Percentiles rank a stretch among this genome's conserved stretches.
phyloP scores from a whole-genome alignment of 306 rosid genomes.

The Vicia sativa region DNA sequence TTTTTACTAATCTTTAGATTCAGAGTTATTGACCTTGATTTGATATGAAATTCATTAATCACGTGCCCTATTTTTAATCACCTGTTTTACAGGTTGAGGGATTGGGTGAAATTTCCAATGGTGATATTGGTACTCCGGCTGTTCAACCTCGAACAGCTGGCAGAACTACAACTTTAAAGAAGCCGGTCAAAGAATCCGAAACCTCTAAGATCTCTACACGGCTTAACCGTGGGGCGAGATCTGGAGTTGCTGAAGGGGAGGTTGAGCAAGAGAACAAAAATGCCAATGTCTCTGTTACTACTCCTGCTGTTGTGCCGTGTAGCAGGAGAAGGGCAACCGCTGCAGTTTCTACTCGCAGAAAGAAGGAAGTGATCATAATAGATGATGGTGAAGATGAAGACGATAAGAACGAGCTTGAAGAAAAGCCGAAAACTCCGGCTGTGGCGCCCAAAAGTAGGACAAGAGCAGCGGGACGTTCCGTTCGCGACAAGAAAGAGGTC shows the following conservation, averaged over 20 bases:
- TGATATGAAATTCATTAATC: not conserved
- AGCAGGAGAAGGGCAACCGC: conserved; percentile 42
- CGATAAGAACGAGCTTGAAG: conserved; percentile 32
- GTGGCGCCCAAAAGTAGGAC: conserved; percentile 46
- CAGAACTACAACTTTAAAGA: conserved; percentile 57
- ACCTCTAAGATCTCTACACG: conserved; percentile 43
- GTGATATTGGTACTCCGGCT: conserved; percentile 43
- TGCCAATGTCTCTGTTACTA: conserved; percentile 35
- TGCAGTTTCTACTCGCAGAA: conserved; percentile 42
- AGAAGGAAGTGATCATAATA: conserved; percentile 38
- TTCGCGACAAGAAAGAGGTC: conserved; percentile 39
- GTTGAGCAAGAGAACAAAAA: conserved; percentile 50
- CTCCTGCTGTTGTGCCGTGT: conserved; percentile 40
- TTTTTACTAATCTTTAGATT: too few relatives aligned
- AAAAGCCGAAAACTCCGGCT: conserved; percentile 54
- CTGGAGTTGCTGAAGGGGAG: conserved; percentile 34
- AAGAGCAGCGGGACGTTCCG: conserved; percentile 43
- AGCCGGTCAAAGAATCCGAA: conserved; percentile 42
- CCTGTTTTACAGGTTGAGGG: conserved; percentile 71
- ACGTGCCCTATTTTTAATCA: too few relatives aligned
- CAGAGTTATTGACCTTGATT: not conserved
- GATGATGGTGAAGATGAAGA: conserved; percentile 24
- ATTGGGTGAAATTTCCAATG: conserved; percentile 61
- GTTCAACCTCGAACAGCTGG: conserved; percentile 42
- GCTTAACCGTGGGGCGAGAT: conserved; percentile 36